These are phyloP conservation scores for Aspergillus asperescens DNA, from an alignment of 495 filamentous ascomycete genomes.

Conservation along the genomic window DNA sequence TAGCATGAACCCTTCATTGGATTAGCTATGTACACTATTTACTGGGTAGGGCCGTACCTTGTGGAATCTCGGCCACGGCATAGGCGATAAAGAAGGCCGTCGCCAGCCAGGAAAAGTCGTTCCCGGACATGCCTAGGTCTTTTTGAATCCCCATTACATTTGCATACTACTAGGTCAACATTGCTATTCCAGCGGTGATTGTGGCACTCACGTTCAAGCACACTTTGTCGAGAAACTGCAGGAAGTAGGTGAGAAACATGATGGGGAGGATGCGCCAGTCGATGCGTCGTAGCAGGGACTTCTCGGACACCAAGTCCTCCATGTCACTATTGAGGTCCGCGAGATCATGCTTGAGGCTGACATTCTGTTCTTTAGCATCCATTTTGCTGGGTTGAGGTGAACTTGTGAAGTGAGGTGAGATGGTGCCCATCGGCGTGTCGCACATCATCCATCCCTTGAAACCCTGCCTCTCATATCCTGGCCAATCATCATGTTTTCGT, in stretches of 20 bases:
- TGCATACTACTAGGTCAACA: conserved; percentile 46
- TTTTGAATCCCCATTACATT: conserved; percentile 52
- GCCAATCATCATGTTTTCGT: no score
- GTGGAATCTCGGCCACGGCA: conserved; percentile 48
- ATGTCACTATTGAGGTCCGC: no score
- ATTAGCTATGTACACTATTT: not conserved
- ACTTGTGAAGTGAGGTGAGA: no score
- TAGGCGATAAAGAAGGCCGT: conserved; percentile 55
- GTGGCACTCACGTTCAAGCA: conserved; percentile 49
- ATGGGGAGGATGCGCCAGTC: conserved; percentile 53
- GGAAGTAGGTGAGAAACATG: conserved; percentile 57
- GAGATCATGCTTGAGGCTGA: no score
- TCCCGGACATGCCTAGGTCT: conserved; percentile 45
- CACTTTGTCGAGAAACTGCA: conserved; percentile 66
- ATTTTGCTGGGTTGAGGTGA: not conserved
- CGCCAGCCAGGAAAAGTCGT: conserved; percentile 52
- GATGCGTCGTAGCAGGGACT: conserved; percentile 40
- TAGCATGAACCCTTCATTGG: conserved; percentile 30
- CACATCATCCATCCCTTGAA: no score
- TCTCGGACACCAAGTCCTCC: not conserved
- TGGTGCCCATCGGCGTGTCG: not conserved
- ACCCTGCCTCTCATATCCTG: no score
- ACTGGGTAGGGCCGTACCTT: conserved; percentile 31
- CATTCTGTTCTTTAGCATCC: not conserved
- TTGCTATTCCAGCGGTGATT: not conserved